Evolutionary conservation across 495 filamentous ascomycete species (phyloP).

Genomic region (Lasiosphaeriaceae sp.): DNA sequence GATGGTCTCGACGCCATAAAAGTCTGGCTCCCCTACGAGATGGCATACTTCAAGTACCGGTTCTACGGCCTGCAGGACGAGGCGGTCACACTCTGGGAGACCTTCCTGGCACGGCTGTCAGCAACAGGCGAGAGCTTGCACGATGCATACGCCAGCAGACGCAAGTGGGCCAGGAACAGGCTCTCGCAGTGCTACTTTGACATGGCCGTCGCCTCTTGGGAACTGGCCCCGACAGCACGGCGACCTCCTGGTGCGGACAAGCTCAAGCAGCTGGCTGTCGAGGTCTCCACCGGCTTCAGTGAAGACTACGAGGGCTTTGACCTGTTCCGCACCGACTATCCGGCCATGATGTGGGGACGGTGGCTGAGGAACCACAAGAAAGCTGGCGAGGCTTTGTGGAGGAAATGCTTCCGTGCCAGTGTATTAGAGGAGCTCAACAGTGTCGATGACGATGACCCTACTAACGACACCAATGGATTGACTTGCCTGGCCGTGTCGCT

Average conservation of each 20-base stretch:
- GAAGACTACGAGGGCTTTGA: slow-evolving; percentile 14
- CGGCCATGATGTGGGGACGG: slow-evolving; percentile 13
- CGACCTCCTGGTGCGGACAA: slow-evolving; percentile 3
- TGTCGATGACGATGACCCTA: slow-evolving; percentile 10
- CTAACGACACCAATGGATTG: slow-evolving; percentile 9
- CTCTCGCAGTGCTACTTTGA: slow-evolving; percentile 13
- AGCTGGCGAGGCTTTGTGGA: slow-evolving; percentile 7
- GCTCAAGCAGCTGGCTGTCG: slow-evolving; percentile 9
- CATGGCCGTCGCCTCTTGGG: slow-evolving; percentile 5
- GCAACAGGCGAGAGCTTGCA: neutral
- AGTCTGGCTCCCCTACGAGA: slow-evolving; percentile 7
- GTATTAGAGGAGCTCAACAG: slow-evolving; percentile 7
- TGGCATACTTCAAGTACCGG: slow-evolving; percentile 2
- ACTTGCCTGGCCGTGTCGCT: slow-evolving; percentile 3
- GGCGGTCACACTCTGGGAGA: neutral
- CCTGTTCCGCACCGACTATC: slow-evolving; percentile 9
- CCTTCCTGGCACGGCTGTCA: neutral
- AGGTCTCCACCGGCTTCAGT: slow-evolving; percentile 5
- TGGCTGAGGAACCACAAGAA: slow-evolving; percentile 9
- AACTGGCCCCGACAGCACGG: neutral
- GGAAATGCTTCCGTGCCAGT: slow-evolving; percentile 8
- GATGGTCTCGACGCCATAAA: slow-evolving; percentile 1
- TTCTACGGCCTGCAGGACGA: slow-evolving; percentile 6
- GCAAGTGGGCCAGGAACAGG: neutral
- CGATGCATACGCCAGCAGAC: neutral